These are phyloP conservation scores for Cantharellus anzutake DNA, from an alignment of 768 basidiomycete species.

Conservation along the genomic window DNA sequence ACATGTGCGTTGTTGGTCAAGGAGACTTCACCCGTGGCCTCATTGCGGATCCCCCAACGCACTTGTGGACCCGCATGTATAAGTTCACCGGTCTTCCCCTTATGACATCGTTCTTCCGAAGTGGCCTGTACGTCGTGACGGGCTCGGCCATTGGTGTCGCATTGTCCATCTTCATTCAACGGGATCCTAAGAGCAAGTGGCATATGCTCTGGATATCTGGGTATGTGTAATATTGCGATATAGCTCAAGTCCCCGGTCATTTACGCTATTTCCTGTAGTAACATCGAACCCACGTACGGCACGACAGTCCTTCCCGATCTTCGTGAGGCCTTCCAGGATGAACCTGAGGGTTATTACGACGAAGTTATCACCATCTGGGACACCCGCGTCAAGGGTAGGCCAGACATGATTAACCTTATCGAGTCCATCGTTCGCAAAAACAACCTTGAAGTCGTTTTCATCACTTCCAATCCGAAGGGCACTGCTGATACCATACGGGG, in stretches of 20 bases:
- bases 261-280: not conserved
- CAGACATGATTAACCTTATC: not conserved
- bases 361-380: not conserved
- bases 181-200: not conserved
- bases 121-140: not conserved
- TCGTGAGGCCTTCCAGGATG: not conserved
- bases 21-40: conserved; percentile 40
- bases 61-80: conserved; percentile 23
- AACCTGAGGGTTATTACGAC: not conserved
- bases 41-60: conserved; percentile 31
- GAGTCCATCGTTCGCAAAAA: not conserved
- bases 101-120: not conserved
- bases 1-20: not conserved
- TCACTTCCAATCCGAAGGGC: not conserved
- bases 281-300: not conserved
- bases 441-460: not conserved
- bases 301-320: not conserved
- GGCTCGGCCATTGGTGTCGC: not conserved
- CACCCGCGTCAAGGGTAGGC: not conserved
- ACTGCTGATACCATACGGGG: not conserved
- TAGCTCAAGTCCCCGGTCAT: not conserved
- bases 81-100: not conserved
- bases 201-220: not conserved
- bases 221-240: not conserved
- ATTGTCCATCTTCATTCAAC: not conserved